These are phyloP conservation scores for Acer yangbiense DNA, from an alignment of 345 rosid species.

Conservation along the genomic window DNA sequence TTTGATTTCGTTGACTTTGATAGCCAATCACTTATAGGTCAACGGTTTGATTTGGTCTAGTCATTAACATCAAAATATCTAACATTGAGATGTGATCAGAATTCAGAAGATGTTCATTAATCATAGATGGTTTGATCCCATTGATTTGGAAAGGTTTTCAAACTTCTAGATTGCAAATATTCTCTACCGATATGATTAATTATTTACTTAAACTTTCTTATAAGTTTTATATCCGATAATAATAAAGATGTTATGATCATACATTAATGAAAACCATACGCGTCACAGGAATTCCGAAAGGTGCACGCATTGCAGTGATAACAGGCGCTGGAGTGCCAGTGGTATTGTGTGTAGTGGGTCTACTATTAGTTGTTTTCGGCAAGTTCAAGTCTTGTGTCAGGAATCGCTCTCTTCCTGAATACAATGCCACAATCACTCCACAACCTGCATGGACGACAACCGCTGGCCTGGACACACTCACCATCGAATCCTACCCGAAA, in stretches of 20 bases:
- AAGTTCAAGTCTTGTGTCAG: slow-evolving; percentile 30
- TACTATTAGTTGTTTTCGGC: slow-evolving; percentile 38
- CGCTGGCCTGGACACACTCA: slow-evolving; percentile 55
- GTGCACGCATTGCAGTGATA: slow-evolving; percentile 48
- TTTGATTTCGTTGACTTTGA: neutral
- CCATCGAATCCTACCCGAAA: slow-evolving; percentile 65
- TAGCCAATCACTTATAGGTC: neutral
- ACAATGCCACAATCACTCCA: slow-evolving; percentile 24
- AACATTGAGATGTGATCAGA: no score
- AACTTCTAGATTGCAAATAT: no score
- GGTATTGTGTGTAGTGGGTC: slow-evolving; percentile 38
- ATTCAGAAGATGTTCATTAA: no score
- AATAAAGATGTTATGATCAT: no score
- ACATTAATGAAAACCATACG: no score
- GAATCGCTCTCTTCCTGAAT: slow-evolving; percentile 23
- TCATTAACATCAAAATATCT: neutral
- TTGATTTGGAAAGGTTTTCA: neutral
- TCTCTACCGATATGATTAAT: no score
- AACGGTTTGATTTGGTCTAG: neutral
- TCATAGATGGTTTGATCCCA: neutral
- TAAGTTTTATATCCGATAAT: no score
- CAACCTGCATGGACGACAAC: slow-evolving; percentile 6
- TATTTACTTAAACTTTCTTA: no score
- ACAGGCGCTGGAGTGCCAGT: slow-evolving; percentile 63
- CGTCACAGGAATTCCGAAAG: slow-evolving; percentile 41